Base-by-base conservation (phyloP, 2,329 filamentous ascomycete genomes). In the Pleomassaria siparia region DNA sequence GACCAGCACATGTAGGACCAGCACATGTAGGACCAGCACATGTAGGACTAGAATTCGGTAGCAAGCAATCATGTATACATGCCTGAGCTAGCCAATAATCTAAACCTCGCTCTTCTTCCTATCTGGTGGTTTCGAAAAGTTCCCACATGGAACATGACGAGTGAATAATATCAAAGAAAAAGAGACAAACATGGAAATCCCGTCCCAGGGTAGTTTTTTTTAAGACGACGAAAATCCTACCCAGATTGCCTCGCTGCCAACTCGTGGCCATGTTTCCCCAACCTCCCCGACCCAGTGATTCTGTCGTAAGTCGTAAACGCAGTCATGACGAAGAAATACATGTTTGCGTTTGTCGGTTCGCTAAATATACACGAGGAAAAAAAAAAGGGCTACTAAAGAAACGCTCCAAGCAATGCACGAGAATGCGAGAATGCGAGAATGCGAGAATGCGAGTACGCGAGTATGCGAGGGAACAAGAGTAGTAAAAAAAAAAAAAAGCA, bases 141-240 rank as follows among this genome's bases (percentile, higher is more conserved):
- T n/a, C n/a, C n/a, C n/a, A n/a, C n/a, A n/a, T n/a, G n/a, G n/a
- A n/a, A n/a, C n/a, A n/a, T n/a, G n/a, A n/a, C n/a, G n/a, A n/a
- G n/a, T n/a, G n/a, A n/a, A n/a, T n/a, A n/a, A n/a, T n/a, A n/a
- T n/a, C n/a, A n/a, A n/a, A n/a, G n/a, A n/a, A n/a, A n/a, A n/a
- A n/a, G n/a, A n/a, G n/a, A n/a, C n/a, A n/a, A n/a, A n/a, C n/a
- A n/a, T n/a, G n/a, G n/a, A 37, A 37, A 37, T 11, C 35, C 35
- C 35, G n/a, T n/a, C 35, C 35, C 35, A 37, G 35, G 35, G 35
- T 37, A 37, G n/a, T n/a, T n/a, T 37, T 37, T 37, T 9, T 22
- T 5, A 35, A 35, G 15, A 9, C 4, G 7, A 16, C 32, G 32
- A 16, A 7, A 18, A 16, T 4, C 32, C 15, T 18, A 18, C 32